A percentile compares a stretch with the other conserved stretches of the same genome.
phyloP scores from a whole-genome alignment of 768 basidiomycete species.

The Boletus rubropictus region DNA sequence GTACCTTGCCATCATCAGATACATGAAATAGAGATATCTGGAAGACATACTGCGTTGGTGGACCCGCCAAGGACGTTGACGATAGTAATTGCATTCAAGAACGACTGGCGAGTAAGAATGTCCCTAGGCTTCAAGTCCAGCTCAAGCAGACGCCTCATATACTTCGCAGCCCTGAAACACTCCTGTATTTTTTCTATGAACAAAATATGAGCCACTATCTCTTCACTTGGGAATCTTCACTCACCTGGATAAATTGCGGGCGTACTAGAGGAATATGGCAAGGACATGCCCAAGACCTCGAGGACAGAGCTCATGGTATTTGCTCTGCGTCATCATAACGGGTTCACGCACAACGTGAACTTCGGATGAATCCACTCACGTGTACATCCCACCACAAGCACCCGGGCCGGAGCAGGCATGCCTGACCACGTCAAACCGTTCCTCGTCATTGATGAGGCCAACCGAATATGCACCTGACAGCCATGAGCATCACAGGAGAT shows the following conservation, averaged over 20 bases:
- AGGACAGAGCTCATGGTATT: conserved; percentile 86
- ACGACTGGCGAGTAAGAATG: conserved; percentile 62
- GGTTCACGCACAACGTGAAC: neutral
- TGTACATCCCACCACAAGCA: conserved; percentile 86
- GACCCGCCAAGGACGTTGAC: conserved; percentile 80
- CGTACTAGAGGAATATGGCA: conserved; percentile 72
- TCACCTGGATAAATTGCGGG: conserved; percentile 69
- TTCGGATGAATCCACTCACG: conserved; percentile 36
- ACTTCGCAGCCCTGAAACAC: conserved; percentile 71
- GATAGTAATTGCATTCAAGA: conserved; percentile 80
- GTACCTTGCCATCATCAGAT: conserved; percentile 43
- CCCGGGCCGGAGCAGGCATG: conserved; percentile 83
- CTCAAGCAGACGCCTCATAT: conserved; percentile 68
- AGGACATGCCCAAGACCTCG: conserved; percentile 79
- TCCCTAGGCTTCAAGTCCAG: conserved; percentile 80
- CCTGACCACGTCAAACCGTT: conserved; percentile 78
- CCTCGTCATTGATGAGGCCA: conserved; percentile 73
- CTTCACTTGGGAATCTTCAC: neutral
- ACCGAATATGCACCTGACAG: conserved; percentile 63
- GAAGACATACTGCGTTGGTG: conserved; percentile 67
- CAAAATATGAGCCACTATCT: neutral
- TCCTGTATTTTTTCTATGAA: conserved; percentile 72
- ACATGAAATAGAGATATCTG: neutral
- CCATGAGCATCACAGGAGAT: neutral
- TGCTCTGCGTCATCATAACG: conserved; percentile 38